phyloP scores from a whole-genome alignment of 169 alveolate species.

The Cyclospora cayetanensis region DNA sequence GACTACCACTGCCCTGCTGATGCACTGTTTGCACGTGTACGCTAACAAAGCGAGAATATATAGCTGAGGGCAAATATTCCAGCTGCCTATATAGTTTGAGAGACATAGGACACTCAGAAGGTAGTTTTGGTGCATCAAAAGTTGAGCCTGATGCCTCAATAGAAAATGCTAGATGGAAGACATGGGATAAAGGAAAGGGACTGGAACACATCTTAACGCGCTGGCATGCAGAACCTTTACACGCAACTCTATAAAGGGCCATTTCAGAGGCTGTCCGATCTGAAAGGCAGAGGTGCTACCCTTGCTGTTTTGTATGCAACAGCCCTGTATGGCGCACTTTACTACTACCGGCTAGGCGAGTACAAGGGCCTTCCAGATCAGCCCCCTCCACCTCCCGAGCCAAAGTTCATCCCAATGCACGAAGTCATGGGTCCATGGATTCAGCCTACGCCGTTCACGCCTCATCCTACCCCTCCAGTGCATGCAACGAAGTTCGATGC shows the following conservation, averaged over 20 bases:
- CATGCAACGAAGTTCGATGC: conserved; percentile 7
- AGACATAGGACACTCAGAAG: too few relatives aligned
- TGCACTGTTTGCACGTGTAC: not conserved
- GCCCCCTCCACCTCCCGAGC: conserved; percentile 75
- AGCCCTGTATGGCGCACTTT: conserved; percentile 66
- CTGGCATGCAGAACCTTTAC: too few relatives aligned
- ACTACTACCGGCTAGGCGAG: conserved; percentile 61
- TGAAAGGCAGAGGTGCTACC: not conserved
- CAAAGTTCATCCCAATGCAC: conserved; percentile 40
- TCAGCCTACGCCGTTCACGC: conserved; percentile 22
- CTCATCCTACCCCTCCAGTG: not conserved
- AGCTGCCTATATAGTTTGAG: too few relatives aligned
- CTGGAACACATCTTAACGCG: too few relatives aligned
- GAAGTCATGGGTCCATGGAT: conserved; percentile 59
- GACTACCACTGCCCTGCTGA: not conserved
- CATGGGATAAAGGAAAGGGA: too few relatives aligned
- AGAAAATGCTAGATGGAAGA: too few relatives aligned
- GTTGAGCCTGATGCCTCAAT: too few relatives aligned
- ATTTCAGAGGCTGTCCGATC: not conserved
- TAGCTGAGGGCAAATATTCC: too few relatives aligned
- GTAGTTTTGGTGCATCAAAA: too few relatives aligned
- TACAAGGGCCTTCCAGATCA: not conserved
- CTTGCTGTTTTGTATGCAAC: not conserved
- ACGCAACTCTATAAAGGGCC: too few relatives aligned
- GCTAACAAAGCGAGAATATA: too few relatives aligned